Conservation (phyloP, 2,329 filamentous ascomycete genomes). For the Fusarium palustre region DNA sequence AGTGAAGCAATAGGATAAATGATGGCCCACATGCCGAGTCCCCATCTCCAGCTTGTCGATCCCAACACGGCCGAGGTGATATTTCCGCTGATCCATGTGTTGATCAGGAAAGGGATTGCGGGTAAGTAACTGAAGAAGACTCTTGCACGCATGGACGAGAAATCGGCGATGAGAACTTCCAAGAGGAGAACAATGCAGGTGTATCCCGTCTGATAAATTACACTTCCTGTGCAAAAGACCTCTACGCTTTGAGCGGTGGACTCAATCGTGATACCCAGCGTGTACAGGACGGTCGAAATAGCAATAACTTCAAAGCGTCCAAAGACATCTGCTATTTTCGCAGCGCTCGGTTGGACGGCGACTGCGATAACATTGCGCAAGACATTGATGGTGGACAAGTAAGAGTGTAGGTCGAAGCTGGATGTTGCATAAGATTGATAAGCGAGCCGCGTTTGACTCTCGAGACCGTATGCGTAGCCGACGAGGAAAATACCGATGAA, state of each 20-base stretch:
- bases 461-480: constrained; percentile 70
- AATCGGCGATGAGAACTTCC: constrained; percentile 71
- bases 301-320: constrained; percentile 70
- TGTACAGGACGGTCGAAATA: constrained; percentile 67
- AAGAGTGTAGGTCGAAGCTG: constrained; percentile 63
- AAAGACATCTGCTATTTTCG: constrained; percentile 72
- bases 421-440: constrained; percentile 68
- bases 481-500: constrained; percentile 69
- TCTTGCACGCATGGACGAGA: constrained; percentile 69
- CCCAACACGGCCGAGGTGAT: constrained; percentile 63
- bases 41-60: constrained; percentile 69
- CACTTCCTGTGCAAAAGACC: constrained; percentile 64
- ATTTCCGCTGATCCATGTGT: constrained; percentile 73
- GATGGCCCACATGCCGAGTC: constrained; percentile 72
- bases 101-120: constrained; percentile 68
- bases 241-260: constrained; percentile 61
- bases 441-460: constrained; percentile 62
- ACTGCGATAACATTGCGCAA: constrained; percentile 69
- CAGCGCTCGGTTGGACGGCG: constrained; percentile 67
- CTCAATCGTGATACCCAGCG: constrained; percentile 65
- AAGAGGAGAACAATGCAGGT: constrained; percentile 68
- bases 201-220: constrained; percentile 70
- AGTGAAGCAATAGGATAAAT: constrained; percentile 68
- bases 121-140: constrained; percentile 73
- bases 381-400: constrained; percentile 69